These are phyloP conservation scores for Fusarium subtropicale DNA, from an alignment of 2,329 filamentous ascomycete species.

Conservation along the genomic window DNA sequence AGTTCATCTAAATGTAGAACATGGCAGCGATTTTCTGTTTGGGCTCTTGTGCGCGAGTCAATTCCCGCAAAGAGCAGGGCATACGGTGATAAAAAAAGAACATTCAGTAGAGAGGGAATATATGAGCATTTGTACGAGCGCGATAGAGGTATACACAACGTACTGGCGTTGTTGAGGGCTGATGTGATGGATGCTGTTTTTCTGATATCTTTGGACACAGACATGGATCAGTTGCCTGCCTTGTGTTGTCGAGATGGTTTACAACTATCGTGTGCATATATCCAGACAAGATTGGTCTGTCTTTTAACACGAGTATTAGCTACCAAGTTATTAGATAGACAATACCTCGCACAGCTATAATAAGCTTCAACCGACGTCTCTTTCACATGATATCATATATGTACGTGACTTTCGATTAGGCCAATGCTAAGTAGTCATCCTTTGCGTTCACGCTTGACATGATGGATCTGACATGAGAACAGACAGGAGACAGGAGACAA, in stretches of 20 bases:
- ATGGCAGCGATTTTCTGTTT: slow-evolving; percentile 29
- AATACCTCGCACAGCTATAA: not conserved
- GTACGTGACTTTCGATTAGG: not conserved
- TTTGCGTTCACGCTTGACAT: not conserved
- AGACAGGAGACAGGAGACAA: not conserved
- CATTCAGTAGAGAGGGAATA: not conserved
- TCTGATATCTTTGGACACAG: slow-evolving; percentile 7
- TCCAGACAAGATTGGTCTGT: slow-evolving; percentile 9
- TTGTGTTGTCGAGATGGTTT: slow-evolving; percentile 3
- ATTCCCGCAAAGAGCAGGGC: not conserved
- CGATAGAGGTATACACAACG: slow-evolving; percentile 28
- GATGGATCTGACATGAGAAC: too few relatives aligned
- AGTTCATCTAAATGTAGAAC: slow-evolving; percentile 24
- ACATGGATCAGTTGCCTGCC: not conserved
- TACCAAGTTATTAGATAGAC: not conserved
- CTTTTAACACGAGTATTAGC: not conserved
- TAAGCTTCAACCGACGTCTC: not conserved
- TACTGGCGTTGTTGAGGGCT: slow-evolving; percentile 21
- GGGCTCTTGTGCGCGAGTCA: slow-evolving; percentile 6
- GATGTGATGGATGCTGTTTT: not conserved
- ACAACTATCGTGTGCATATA: slow-evolving; percentile 14
- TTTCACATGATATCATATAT: not conserved
- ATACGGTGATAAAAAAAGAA: slow-evolving; percentile 17
- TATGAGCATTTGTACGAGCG: slow-evolving; percentile 22
- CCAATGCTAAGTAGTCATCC: not conserved